Percentiles rank a stretch among this genome's conserved stretches.
Evolutionary conservation across 208 protist genomes (phyloP).

Genomic region (Leishmania guyanensis): DNA sequence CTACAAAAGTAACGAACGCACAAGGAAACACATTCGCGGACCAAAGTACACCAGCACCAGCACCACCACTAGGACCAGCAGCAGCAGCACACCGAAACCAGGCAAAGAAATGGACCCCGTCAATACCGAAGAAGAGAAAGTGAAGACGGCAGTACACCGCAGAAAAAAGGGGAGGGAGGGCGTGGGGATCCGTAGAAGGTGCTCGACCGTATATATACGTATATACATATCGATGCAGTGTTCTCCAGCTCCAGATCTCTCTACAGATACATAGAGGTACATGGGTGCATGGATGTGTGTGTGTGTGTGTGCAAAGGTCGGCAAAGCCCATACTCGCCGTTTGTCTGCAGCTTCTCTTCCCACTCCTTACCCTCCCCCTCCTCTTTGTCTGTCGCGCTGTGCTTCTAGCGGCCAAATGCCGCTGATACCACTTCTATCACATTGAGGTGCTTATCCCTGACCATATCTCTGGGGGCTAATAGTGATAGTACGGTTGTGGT

Average conservation of each 20-base stretch:
- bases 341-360: not conserved
- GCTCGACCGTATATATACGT: not conserved
- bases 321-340: not conserved
- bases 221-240: too few relatives aligned
- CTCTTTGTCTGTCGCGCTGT: not conserved
- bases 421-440: not conserved
- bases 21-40: not conserved
- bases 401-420: not conserved
- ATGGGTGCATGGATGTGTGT: not conserved
- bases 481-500: slow-evolving; percentile 30
- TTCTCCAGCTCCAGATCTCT: too few relatives aligned
- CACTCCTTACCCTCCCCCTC: not conserved
- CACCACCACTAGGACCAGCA: not conserved
- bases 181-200: not conserved
- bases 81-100: not conserved
- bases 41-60: not conserved
- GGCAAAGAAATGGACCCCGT: not conserved
- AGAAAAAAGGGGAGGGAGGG: not conserved
- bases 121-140: not conserved
- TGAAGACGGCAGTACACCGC: not conserved
- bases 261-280: not conserved
- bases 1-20: not conserved
- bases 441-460: not conserved
- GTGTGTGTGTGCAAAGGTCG: not conserved
- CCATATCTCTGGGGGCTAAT: not conserved